Evolutionary conservation across 2,329 filamentous ascomycete species (phyloP), one percentile per base, ranked within the genome.

Genomic region (Xylaria multiplex): DNA sequence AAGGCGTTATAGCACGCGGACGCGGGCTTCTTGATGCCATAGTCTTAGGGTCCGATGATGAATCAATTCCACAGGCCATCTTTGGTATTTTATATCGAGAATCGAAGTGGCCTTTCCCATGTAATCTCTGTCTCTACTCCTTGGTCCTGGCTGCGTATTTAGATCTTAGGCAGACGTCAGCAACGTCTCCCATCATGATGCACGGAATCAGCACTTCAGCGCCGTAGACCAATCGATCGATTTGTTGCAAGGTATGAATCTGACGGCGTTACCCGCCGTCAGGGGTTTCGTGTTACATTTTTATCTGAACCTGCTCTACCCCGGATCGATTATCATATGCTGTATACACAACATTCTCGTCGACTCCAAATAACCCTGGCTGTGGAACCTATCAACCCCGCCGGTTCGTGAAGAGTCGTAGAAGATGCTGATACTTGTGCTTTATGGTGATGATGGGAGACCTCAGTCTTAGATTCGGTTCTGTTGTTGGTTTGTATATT

Each of bases 181-280:
- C 57, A 59, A 16, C 46, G 30, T 32, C 7, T 2, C 1, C 32
- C 32, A 45, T 32, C 35, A 35, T 40, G 37, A 35, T 40, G 37
- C 37, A 40, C 14, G 58, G n/a, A 27, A 30, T 55, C 32, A 42
- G 42, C 50, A 50, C 32, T 37, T 48, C 3, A 58, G 42, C 46
- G 48, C 42, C 30, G 43, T 9, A 48, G 27, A n/a, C 9, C n/a
- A 11, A 35, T 58, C 6, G 5, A 24, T 50, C 6, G 5, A 24
- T 50, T 50, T 16, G 35, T 30, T 32, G 22, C 42, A 50, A 9
- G 46, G 19, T 32, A 43, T 22, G 22, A 35, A 45, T 35, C 19
- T 32, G 48, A 6, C 24, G 27, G 48, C n/a, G 58, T 37, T 2
- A 37, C 35, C 13, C 13, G 13, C 2, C 37, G 37, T 11, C 35